These are phyloP conservation scores for Magnolia sinica DNA, from an alignment of 164 flowering plant species.

Conservation along the genomic window DNA sequence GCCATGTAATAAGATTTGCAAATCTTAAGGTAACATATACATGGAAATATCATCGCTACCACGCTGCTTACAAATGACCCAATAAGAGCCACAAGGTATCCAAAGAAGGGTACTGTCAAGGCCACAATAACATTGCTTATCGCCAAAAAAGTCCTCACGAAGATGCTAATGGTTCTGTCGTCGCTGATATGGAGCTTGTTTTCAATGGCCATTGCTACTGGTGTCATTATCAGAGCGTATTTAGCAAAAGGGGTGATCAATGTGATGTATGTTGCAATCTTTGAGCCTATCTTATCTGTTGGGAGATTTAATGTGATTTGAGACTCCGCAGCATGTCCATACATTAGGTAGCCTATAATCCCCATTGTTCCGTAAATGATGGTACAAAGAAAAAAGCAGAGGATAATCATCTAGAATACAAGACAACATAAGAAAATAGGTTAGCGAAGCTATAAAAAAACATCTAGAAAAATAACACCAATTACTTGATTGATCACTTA, in stretches of 20 bases:
- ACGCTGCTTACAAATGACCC: slow-evolving; percentile 48
- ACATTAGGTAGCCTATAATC: slow-evolving; percentile 76
- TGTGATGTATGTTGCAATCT: slow-evolving; percentile 76
- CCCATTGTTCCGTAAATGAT: slow-evolving; percentile 62
- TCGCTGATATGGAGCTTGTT: slow-evolving; percentile 18
- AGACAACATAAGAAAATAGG: not conserved
- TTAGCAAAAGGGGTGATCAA: slow-evolving; percentile 65
- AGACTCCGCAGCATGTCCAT: slow-evolving; percentile 54
- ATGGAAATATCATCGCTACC: slow-evolving; percentile 44
- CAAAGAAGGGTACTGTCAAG: slow-evolving; percentile 47
- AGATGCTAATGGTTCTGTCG: slow-evolving; percentile 29
- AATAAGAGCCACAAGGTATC: slow-evolving; percentile 43
- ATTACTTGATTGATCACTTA: no score
- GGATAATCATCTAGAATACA: slow-evolving; percentile 44
- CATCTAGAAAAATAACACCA: no score
- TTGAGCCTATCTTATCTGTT: slow-evolving; percentile 40
- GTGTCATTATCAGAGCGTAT: slow-evolving; percentile 65
- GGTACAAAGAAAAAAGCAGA: slow-evolving; percentile 59
- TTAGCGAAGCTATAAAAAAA: no score
- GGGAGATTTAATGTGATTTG: slow-evolving; percentile 81
- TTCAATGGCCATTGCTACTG: slow-evolving; percentile 51
- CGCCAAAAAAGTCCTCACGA: slow-evolving; percentile 44
- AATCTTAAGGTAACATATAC: slow-evolving; percentile 53
- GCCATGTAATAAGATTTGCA: slow-evolving; percentile 1
- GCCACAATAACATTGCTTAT: slow-evolving; percentile 47